Evolutionary conservation across 768 basidiomycete genomes (phyloP).

Genomic region (Ramaria rubella): DNA sequence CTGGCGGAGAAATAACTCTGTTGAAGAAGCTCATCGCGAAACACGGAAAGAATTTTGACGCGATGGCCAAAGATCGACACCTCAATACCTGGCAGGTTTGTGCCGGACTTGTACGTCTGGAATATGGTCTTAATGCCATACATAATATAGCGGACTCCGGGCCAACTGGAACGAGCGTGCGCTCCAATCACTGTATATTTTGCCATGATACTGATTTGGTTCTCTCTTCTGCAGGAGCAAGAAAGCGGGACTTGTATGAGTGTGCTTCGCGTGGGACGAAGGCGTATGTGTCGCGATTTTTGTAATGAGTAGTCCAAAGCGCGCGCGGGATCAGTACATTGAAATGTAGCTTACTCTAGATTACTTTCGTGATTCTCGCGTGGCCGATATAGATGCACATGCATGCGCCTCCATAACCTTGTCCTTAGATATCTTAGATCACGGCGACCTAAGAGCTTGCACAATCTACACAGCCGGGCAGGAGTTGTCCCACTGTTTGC

Average conservation of each 20-base stretch:
- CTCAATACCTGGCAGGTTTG: slow-evolving; percentile 65
- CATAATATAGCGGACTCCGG: slow-evolving; percentile 50
- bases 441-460: no score
- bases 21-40: slow-evolving; percentile 58
- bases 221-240: slow-evolving; percentile 29
- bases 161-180: slow-evolving; percentile 46
- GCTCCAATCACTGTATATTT: slow-evolving; percentile 1
- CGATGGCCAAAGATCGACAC: slow-evolving; percentile 75
- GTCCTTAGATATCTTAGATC: no score
- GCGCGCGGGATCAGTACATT: no score
- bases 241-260: slow-evolving; percentile 38
- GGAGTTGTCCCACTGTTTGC: no score
- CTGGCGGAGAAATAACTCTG: slow-evolving; percentile 61
- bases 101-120: background rate
- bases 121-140: background rate
- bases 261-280: background rate
- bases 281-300: no score
- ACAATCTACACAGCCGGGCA: no score
- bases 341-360: no score
- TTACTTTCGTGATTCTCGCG: no score
- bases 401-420: no score
- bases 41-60: slow-evolving; percentile 64
- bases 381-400: no score
- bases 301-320: no score
- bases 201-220: background rate